Evolutionary conservation across 2,329 filamentous ascomycete species (phyloP), one percentile per base, ranked within the genome.

Genomic region (Ceratocystis colombiana): DNA sequence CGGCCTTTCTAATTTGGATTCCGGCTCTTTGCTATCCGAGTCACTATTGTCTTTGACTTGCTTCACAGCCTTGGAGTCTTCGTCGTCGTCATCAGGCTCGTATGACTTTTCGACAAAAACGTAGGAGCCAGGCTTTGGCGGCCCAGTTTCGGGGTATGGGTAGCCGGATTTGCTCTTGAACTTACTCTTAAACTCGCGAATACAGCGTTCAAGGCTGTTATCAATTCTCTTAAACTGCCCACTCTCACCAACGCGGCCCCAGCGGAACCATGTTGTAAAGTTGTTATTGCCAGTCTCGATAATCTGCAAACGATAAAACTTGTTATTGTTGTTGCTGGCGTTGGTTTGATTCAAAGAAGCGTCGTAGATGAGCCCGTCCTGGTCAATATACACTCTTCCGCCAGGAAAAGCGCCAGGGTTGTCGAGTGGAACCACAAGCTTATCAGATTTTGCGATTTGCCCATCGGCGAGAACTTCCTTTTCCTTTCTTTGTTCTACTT

Each of bases 21-120:
- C 75, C 71, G 7, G 74, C 72, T 1, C 76, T 8, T 73, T 73
- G 1, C 73, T 74, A 30, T 74, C 73, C 46, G 76, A 76, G 59
- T 77, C 75, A 28, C 70, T 74, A 20, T 70, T 22, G 59, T 28
- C 15, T n/a, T 64, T 64, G 37, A 20, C 46, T 25, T 46, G 30
- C 46, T 48, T 66, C 64, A 12, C 71, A 72, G 5, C 71, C 71
- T 69, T 68, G 28, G 46, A 55, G 20, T 63, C 68, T 30, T 79
- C 80, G 0, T 84, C 81, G 0, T 82, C 81, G 0, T 80, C 83
- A 67, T 90, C 87, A 0, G 84, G 81, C 62, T 88, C 84, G 72
- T 95, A 96, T 72, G 83, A 88, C 53, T 82, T 82, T 76, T 95
- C 89, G 10, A 96, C 80, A 72, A 90, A 96, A 2, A 87, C 87